These are phyloP conservation scores for Pleurotus cornucopiae DNA, from an alignment of 768 basidiomycete species.

Conservation along the genomic window DNA sequence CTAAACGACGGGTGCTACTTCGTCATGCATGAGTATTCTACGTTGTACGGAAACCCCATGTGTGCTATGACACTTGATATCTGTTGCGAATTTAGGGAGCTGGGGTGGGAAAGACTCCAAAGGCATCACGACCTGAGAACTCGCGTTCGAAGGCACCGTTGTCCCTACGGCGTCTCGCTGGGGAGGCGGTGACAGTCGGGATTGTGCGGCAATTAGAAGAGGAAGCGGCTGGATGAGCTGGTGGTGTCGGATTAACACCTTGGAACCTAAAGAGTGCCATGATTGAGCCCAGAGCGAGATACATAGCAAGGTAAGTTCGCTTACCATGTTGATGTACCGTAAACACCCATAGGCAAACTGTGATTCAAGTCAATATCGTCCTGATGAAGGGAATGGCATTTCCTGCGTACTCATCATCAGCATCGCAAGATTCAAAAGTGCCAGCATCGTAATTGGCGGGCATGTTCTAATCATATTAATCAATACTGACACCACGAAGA, in stretches of 20 bases:
- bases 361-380: slow-evolving; percentile 1
- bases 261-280: slow-evolving; percentile 30
- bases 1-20: too few relatives aligned
- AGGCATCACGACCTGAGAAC: not conserved
- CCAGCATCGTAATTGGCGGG: slow-evolving; percentile 62
- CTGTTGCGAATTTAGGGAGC: not conserved
- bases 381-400: not conserved
- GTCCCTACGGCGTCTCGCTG: not conserved
- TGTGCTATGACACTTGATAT: too few relatives aligned
- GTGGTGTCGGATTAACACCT: slow-evolving; percentile 50
- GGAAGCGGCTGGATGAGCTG: slow-evolving; percentile 52
- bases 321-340: slow-evolving; percentile 64
- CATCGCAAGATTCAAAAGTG: slow-evolving; percentile 64
- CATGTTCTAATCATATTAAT: slow-evolving; percentile 60
- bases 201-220: slow-evolving; percentile 54
- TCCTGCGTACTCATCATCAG: slow-evolving; percentile 48
- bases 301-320: not conserved
- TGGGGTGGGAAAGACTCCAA: slow-evolving; percentile 5
- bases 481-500: not conserved
- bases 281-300: not conserved
- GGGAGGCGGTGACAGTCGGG: slow-evolving; percentile 1
- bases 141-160: slow-evolving; percentile 1
- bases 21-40: too few relatives aligned
- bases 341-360: slow-evolving; percentile 65
- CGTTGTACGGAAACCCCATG: too few relatives aligned